Evolutionary conservation across 1,284 basidiomycete species (phyloP).

Genomic region (Ceratobasidium sp.): DNA sequence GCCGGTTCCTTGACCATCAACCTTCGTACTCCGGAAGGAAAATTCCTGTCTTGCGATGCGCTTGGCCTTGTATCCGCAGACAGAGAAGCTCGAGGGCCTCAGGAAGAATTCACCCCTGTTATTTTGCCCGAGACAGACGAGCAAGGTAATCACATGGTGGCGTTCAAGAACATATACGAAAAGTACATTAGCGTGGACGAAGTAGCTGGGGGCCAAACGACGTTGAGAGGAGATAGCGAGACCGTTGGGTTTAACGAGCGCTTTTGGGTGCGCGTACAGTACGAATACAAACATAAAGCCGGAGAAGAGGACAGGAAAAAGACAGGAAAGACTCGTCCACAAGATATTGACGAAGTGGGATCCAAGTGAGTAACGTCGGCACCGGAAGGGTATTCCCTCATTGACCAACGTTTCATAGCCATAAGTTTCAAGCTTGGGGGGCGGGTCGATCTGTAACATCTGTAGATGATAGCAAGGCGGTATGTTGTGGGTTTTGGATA

Average conservation of each 20-base stretch:
- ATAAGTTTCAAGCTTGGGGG: constrained; percentile 84
- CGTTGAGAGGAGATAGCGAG: constrained; percentile 81
- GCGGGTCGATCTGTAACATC: constrained; percentile 77
- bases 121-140: constrained; percentile 66
- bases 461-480: constrained; percentile 71
- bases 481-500: constrained; percentile 48
- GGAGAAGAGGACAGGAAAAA: constrained; percentile 79
- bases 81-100: constrained; percentile 79
- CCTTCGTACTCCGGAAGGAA: constrained; percentile 80
- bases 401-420: constrained; percentile 55
- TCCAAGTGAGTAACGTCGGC: constrained; percentile 65
- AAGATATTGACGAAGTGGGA: constrained; percentile 67
- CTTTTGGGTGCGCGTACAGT: constrained; percentile 88
- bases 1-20: constrained; percentile 80
- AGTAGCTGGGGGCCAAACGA: constrained; percentile 75
- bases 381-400: neutral
- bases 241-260: constrained; percentile 78
- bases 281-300: constrained; percentile 86
- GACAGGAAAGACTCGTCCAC: constrained; percentile 57
- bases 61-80: constrained; percentile 81
- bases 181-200: constrained; percentile 82
- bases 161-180: constrained; percentile 83
- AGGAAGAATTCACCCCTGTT: constrained; percentile 85
- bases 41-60: constrained; percentile 82
- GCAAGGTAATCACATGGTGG: constrained; percentile 59